Conservation (phyloP, 805 yeast species). For the Jamesozyma lodderae region DNA sequence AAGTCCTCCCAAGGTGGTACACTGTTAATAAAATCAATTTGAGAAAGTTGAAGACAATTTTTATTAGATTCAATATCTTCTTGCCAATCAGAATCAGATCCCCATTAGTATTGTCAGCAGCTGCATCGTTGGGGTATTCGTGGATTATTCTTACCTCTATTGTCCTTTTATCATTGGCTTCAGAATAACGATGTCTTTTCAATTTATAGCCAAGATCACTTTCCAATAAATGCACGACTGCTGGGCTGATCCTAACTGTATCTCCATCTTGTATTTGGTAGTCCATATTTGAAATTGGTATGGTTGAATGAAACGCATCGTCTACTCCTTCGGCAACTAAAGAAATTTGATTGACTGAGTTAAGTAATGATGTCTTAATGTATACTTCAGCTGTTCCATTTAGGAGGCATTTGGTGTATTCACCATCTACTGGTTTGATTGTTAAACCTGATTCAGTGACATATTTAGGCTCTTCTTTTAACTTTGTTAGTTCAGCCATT, state of each 20-base stretch:
- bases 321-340: no score
- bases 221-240: constrained; percentile 11
- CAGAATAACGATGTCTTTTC: no score
- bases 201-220: constrained; percentile 5
- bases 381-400: constrained; percentile 18
- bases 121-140: neutral
- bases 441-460: constrained; percentile 14
- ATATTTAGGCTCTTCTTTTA: no score
- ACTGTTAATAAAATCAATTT: no score
- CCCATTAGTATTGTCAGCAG: neutral
- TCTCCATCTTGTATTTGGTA: constrained; percentile 2
- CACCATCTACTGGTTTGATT: constrained; percentile 12
- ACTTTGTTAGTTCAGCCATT: no score
- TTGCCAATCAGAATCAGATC: neutral
- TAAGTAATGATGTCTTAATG: constrained; percentile 14
- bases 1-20: no score
- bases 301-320: neutral
- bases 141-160: no score
- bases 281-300: constrained; percentile 7
- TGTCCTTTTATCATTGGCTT: no score
- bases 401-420: constrained; percentile 18
- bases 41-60: no score
- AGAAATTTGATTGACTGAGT: constrained; percentile 7
- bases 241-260: constrained; percentile 12
- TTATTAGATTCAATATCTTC: neutral